Conservation (phyloP, 75 land plant species). For the Cryptomeria japonica region DNA sequence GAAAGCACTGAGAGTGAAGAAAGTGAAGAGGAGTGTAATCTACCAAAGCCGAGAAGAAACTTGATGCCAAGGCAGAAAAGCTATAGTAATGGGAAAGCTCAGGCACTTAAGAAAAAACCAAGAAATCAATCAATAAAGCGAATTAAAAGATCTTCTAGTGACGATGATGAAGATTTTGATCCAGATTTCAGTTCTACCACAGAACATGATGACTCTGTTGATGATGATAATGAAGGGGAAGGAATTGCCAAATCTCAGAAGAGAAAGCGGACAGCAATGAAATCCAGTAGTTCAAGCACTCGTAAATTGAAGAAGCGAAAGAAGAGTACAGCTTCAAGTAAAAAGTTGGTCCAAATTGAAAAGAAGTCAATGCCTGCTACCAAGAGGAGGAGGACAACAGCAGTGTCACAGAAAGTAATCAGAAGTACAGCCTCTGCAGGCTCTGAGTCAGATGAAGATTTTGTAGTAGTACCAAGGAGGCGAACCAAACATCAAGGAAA, state of each 20-base stretch:
- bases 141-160: slow-evolving; percentile 20
- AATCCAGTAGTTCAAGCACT: slow-evolving; percentile 11
- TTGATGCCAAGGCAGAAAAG: slow-evolving; percentile 5
- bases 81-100: slow-evolving; percentile 12
- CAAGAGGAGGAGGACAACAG: neutral
- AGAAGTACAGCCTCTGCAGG: neutral
- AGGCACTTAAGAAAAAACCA: slow-evolving; percentile 12
- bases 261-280: neutral
- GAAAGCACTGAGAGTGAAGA: slow-evolving; percentile 19
- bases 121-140: slow-evolving; percentile 9
- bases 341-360: slow-evolving; percentile 6
- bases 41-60: neutral
- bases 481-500: slow-evolving; percentile 1
- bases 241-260: slow-evolving; percentile 16
- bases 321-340: slow-evolving; percentile 16
- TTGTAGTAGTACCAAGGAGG: neutral
- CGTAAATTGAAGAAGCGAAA: neutral
- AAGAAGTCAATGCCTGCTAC: slow-evolving; percentile 13
- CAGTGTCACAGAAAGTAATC: neutral
- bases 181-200: slow-evolving; percentile 1
- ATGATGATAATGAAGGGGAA: slow-evolving; percentile 33
- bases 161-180: slow-evolving; percentile 31
- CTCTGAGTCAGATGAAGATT: slow-evolving; percentile 7
- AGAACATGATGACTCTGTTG: slow-evolving; percentile 18
- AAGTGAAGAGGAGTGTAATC: neutral